A percentile compares a stretch with the other conserved stretches of the same genome.
phyloP scores from a whole-genome alignment of 1,139 yeast genomes.

The Pichia sp. region DNA sequence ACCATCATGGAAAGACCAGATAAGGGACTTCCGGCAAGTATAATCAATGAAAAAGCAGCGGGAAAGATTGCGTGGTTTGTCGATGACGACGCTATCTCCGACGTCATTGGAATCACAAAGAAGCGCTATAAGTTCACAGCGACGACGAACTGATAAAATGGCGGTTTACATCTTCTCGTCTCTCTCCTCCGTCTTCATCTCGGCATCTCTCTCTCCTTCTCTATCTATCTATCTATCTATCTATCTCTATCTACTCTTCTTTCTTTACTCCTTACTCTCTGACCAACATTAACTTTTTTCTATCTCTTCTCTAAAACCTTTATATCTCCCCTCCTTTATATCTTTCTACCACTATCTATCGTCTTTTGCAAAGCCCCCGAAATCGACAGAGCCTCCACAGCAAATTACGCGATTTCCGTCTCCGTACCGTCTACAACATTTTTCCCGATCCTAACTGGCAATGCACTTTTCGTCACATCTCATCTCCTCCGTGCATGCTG shows the following conservation, averaged over 20 bases:
- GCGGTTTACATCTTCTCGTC: too few species aligned
- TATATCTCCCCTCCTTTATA: slow-evolving; percentile 2
- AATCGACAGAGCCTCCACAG: background rate
- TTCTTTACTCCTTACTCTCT: background rate
- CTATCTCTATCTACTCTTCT: background rate
- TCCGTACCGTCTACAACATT: background rate
- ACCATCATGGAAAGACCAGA: slow-evolving; percentile 97
- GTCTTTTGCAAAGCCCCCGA: background rate
- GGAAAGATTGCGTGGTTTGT: slow-evolving; percentile 98
- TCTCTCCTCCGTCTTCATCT: background rate
- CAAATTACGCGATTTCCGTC: background rate
- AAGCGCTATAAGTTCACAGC: slow-evolving; percentile 60
- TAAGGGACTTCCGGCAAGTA: slow-evolving; percentile 89
- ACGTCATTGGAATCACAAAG: slow-evolving; percentile 65
- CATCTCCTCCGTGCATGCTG: too few species aligned
- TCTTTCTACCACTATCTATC: background rate
- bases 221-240: background rate
- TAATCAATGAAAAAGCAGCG: slow-evolving; percentile 93
- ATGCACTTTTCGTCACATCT: background rate
- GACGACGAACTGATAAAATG: background rate
- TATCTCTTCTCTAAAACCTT: background rate
- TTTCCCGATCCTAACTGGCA: background rate
- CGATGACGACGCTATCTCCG: slow-evolving; percentile 89
- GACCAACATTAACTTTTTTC: background rate
- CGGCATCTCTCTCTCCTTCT: background rate